Percentiles rank a stretch among this genome's conserved stretches.
phyloP scores from a whole-genome alignment of 345 rosid species.

The Moringa oleifera region DNA sequence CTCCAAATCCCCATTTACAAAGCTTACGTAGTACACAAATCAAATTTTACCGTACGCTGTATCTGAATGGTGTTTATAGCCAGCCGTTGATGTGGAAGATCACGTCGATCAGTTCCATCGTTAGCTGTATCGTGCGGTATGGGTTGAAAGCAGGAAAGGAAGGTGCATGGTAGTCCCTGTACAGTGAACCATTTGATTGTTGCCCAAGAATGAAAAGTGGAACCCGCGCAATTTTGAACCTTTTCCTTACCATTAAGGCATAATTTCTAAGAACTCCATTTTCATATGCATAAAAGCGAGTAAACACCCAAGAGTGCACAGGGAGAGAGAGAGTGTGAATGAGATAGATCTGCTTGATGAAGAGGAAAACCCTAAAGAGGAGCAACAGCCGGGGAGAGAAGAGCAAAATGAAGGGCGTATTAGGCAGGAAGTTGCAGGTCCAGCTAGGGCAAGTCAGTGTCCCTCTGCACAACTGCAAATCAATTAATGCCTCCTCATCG shows the following conservation, averaged over 20 bases:
- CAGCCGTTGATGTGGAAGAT: neutral
- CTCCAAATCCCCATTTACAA: neutral
- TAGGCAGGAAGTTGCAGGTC: slow-evolving; percentile 35
- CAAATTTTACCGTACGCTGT: slow-evolving; percentile 3
- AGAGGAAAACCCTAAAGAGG: slow-evolving; percentile 38
- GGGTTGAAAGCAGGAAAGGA: neutral
- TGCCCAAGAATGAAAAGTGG: neutral
- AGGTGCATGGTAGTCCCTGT: neutral
- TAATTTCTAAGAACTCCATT: slow-evolving; percentile 1
- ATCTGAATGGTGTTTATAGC: neutral
- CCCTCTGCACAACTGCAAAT: slow-evolving; percentile 26
- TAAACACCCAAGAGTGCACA: slow-evolving; percentile 16
- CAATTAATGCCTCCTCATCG: slow-evolving; percentile 26
- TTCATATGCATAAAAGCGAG: neutral
- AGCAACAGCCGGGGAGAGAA: slow-evolving; percentile 23
- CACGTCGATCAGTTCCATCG: neutral
- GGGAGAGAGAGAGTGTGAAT: slow-evolving; percentile 16
- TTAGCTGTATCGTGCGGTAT: slow-evolving; percentile 9
- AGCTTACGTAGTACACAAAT: slow-evolving; percentile 31
- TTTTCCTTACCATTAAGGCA: neutral
- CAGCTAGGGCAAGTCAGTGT: slow-evolving; percentile 31
- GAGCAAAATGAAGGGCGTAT: slow-evolving; percentile 46
- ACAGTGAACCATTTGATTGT: slow-evolving; percentile 5
- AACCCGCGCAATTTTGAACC: slow-evolving; percentile 34
- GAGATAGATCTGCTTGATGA: slow-evolving; percentile 27